phyloP scores from a whole-genome alignment of 2,329 filamentous ascomycete species.

The Shiraia sp. region DNA sequence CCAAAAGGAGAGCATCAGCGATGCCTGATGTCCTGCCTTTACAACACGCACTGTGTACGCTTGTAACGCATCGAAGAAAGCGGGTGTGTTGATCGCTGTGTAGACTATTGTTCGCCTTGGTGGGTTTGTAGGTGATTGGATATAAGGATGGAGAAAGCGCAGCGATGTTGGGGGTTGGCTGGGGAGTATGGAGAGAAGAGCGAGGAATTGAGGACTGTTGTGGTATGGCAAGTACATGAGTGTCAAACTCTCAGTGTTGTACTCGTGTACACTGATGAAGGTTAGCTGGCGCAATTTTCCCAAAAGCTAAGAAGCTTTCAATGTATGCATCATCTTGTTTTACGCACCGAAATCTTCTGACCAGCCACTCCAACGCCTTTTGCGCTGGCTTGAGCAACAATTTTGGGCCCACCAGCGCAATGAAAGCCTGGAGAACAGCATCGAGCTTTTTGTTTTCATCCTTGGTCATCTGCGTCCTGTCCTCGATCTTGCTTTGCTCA shows the following conservation, averaged over 20 bases:
- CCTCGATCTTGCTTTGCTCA: slow-evolving; percentile 87
- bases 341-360: slow-evolving; percentile 81
- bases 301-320: background rate
- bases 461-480: slow-evolving; percentile 80
- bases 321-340: slow-evolving; percentile 8
- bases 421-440: slow-evolving; percentile 75
- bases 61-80: slow-evolving; percentile 77
- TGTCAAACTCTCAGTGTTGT: slow-evolving; percentile 78
- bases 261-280: slow-evolving; percentile 75
- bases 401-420: slow-evolving; percentile 76
- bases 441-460: slow-evolving; percentile 83
- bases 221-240: slow-evolving; percentile 94
- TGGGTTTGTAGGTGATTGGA: slow-evolving; percentile 73
- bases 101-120: slow-evolving; percentile 83
- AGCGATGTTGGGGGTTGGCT: slow-evolving; percentile 73
- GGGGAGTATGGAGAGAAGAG: slow-evolving; percentile 84
- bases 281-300: slow-evolving; percentile 5
- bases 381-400: slow-evolving; percentile 84
- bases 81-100: slow-evolving; percentile 75
- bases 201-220: slow-evolving; percentile 79
- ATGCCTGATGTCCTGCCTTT: slow-evolving; percentile 71
- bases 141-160: slow-evolving; percentile 84
- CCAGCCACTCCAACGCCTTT: slow-evolving; percentile 92
- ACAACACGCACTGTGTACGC: slow-evolving; percentile 77
- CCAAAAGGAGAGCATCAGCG: slow-evolving; percentile 86